Base-by-base conservation (phyloP, 208 protist species). In the Leishmania major region DNA sequence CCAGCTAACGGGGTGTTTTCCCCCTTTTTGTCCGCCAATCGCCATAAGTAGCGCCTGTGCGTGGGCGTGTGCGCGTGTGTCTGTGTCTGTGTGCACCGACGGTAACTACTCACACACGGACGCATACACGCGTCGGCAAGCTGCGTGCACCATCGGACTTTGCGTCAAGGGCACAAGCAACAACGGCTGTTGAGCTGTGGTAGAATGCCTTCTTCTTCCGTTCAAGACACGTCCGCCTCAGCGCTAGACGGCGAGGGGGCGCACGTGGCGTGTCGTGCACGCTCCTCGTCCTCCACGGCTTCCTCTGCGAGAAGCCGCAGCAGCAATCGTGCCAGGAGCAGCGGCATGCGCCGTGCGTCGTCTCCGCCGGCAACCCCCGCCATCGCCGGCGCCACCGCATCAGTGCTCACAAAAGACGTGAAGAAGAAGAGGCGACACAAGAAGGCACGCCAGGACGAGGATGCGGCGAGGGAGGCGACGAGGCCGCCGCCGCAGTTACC, bases 361-460 rank as follows among this genome's bases (percentile, higher is more conserved):
- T 31, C 70, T 22, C 70, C 43, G 8, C 3, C n/a, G 51, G n/a
- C 19, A 45, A 25, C 49, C 51, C n/a, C 73, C 73, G 13, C 31
- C 73, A 35, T 77, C 13, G 73, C 35, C 35, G 73, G 73, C 73
- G 70, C 45, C 25, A 28, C 53, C 25, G 47, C 74, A 66, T 17
- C 59, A 55, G 69, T 28, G 13, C n/a, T 6, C 28, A 53, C 28
- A n/a, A 78, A 69, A 53, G 69, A 47, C 43, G 69, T 43, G n/a
- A 75, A 75, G 64, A 78, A 70, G 31, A 81, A 77, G 17, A 13
- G 62, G 6, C 40, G 62, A 51, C 79, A 53, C 51, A 78, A 78
- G 49, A 74, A 74, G 40, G 71, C 51, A 11, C 60, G 78, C 13
- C 73, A 81, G 28, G 71, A 70, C 43, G 51, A 59, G 53, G n/a